phyloP scores from a whole-genome alignment of 2,329 filamentous ascomycete species.

The Nannizziopsis barbatae region DNA sequence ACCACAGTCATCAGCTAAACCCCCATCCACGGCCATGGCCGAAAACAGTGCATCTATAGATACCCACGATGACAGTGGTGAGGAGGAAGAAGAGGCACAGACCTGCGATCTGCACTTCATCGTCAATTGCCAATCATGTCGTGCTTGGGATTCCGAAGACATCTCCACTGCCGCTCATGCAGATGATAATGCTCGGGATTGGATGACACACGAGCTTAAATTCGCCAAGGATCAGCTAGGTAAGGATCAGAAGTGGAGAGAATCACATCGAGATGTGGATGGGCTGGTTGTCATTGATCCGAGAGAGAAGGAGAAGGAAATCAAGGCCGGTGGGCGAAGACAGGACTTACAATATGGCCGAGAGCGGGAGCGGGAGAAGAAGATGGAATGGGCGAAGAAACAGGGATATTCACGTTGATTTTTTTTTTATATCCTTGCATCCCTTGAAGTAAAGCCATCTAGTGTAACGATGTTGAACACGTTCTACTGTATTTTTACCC shows the following conservation, averaged over 20 bases:
- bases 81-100: constrained; percentile 49
- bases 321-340: constrained; percentile 59
- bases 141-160: constrained; percentile 54
- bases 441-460: not conserved
- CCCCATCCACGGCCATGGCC: not conserved
- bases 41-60: not conserved
- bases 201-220: constrained; percentile 75
- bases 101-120: constrained; percentile 95
- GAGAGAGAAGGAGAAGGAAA: constrained; percentile 63
- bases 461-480: not conserved
- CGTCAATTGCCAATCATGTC: constrained; percentile 84
- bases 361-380: constrained; percentile 27
- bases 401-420: constrained; percentile 12
- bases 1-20: constrained; percentile 11
- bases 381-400: constrained; percentile 30
- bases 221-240: constrained; percentile 85
- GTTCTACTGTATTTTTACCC: too few relatives aligned
- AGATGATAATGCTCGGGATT: constrained; percentile 47
- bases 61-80: constrained; percentile 35
- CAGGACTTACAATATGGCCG: constrained; percentile 27
- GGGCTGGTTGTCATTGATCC: constrained; percentile 84
- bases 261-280: constrained; percentile 65
- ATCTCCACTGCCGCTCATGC: constrained; percentile 34
- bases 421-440: not conserved
- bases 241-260: constrained; percentile 81